Evolutionary conservation across 192 early-diverging fungal species (phyloP), one percentile per base, ranked within the genome.

Genomic region (Chytriomyces sp.): DNA sequence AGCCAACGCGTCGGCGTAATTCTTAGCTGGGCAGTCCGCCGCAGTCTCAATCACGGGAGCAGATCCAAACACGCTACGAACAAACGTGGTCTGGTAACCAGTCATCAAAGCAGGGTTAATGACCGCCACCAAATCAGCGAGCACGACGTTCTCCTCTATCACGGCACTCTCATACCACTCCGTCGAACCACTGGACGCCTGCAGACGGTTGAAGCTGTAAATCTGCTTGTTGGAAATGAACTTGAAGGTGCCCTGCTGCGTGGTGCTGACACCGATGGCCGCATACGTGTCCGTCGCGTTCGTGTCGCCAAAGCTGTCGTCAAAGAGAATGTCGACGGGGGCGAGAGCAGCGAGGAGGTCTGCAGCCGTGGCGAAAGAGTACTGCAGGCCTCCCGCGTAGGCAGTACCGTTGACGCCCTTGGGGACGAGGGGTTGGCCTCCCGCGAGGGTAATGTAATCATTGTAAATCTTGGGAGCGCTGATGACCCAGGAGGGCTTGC

Each of bases 391-490:
- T 3, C 26, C 52, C 2, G 52, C 49, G 62, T 60, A 37, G 56
- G 31, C 33, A 14, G 44, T 52, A n/a, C n/a, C n/a, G 58, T 12
- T 33, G 44, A 19, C 36, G 25, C 25, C 31, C 3, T 70, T 34
- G 22, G 34, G 52, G 59, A 37, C 12, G 39, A 58, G 44, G 59
- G 17, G 12, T 26, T 12, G 57, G 39, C 61, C 74, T 14, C 64
- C 78, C n/a, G 64, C 49, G 49, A 22, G 22, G 52, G 44, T 72
- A 44, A 83, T 77, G 77, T 80, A 82, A 64, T 84, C 79, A 70
- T 85, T 83, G 57, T 86, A 85, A 64, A 81, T 67, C 32, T 78
- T 83, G 49, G 84, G 83, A 4, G 73, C 26, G 5, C 52, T 39
- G 40, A 81, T 78, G 49, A 82, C 61, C 28, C 72, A 74, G 62